These are phyloP conservation scores for Monosporascus ibericus DNA, from an alignment of 2,329 filamentous ascomycete genomes.

Conservation along the genomic window DNA sequence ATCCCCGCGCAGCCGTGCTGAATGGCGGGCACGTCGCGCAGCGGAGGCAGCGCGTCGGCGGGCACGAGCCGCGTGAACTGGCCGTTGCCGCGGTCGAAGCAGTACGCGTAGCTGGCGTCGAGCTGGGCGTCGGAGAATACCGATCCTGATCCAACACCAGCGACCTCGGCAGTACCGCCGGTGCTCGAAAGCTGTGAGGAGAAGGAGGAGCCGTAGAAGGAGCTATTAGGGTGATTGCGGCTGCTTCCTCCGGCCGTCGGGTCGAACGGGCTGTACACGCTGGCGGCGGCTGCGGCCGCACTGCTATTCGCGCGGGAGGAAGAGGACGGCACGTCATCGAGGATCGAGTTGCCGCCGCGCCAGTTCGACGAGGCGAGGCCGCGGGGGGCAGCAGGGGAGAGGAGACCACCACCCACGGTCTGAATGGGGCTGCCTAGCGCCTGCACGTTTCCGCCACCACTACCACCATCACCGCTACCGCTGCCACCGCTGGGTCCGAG, in stretches of 20 bases:
- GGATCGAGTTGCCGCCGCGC: background rate
- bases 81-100: conserved; percentile 46
- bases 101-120: conserved; percentile 39
- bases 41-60: conserved; percentile 45
- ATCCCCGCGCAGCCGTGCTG: conserved; percentile 36
- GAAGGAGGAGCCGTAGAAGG: background rate
- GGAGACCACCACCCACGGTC: background rate
- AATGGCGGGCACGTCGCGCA: conserved; percentile 36
- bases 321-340: background rate
- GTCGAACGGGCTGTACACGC: conserved; percentile 15
- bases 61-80: conserved; percentile 48
- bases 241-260: conserved; percentile 1
- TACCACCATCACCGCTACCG: background rate
- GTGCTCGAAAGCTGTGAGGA: background rate
- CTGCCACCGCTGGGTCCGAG: background rate
- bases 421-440: too few relatives aligned
- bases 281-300: conserved; percentile 10
- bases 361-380: background rate
- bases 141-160: background rate
- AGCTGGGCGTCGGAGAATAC: conserved; percentile 18
- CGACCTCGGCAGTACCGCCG: background rate
- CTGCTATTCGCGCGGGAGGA: conserved; percentile 1
- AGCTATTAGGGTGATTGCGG: background rate
- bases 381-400: background rate
- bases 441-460: too few relatives aligned